phyloP scores from a whole-genome alignment of 2,329 filamentous ascomycete species.

The Colletotrichum sp. region DNA sequence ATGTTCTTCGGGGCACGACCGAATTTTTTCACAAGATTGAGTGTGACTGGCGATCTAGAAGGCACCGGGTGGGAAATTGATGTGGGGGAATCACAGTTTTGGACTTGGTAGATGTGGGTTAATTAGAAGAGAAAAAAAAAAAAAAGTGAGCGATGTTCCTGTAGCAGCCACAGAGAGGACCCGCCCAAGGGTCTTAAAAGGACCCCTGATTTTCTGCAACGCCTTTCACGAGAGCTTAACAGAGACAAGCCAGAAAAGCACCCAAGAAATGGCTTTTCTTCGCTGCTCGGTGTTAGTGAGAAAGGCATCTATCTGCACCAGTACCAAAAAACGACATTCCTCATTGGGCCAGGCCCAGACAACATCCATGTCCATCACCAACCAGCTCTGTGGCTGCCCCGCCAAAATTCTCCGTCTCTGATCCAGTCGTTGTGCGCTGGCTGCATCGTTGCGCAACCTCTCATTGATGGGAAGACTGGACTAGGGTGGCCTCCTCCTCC shows the following conservation, averaged over 20 bases:
- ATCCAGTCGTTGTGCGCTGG: background rate
- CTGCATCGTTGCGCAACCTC: background rate
- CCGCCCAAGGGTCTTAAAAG: background rate
- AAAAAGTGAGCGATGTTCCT: background rate
- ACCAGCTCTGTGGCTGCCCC: background rate
- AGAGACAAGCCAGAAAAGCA: background rate
- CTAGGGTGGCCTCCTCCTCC: background rate
- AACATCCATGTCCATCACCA: background rate
- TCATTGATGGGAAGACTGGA: background rate
- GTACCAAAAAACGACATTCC: background rate
- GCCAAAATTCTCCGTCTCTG: constrained; percentile 1
- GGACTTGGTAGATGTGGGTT: background rate
- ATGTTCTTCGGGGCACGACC: background rate
- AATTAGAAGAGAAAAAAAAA: background rate
- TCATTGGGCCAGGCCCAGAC: background rate
- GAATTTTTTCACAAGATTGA: background rate
- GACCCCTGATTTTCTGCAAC: background rate
- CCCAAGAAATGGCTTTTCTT: background rate
- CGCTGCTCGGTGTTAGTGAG: background rate
- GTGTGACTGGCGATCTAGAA: constrained; percentile 1
- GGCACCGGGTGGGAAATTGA: constrained; percentile 2
- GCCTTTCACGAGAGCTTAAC: background rate
- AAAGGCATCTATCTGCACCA: background rate
- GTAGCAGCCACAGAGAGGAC: background rate
- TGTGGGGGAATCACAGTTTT: background rate